Evolutionary conservation across 2,329 filamentous ascomycete species (phyloP).

Genomic region (Dothistroma septosporum): DNA sequence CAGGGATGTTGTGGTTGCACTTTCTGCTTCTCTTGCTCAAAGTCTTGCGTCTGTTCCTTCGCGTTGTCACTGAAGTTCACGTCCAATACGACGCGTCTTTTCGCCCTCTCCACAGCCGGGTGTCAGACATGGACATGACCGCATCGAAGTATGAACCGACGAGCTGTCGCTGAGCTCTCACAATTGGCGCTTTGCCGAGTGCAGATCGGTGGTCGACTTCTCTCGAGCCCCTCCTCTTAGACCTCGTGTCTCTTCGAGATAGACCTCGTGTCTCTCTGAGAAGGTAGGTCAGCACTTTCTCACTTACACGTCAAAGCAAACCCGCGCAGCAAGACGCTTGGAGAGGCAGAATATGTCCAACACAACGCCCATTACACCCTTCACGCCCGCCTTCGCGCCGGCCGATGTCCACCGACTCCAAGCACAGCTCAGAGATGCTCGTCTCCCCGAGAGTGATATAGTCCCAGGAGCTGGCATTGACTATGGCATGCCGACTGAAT

Average conservation of each 20-base stretch:
- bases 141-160: neutral
- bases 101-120: too few species aligned
- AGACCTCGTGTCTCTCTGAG: neutral
- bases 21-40: neutral
- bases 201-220: neutral
- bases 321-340: neutral
- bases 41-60: too few species aligned
- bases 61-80: too few species aligned
- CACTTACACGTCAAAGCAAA: neutral
- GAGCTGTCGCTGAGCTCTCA: neutral
- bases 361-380: conserved; percentile 28
- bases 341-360: neutral
- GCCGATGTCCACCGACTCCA: conserved; percentile 37
- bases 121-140: too few species aligned
- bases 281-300: too few species aligned
- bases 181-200: neutral
- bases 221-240: neutral
- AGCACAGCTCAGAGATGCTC: conserved; percentile 35
- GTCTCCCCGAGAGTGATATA: conserved; percentile 33
- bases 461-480: conserved; percentile 36
- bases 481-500: conserved; percentile 35
- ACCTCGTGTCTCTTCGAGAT: neutral
- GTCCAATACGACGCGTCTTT: too few species aligned
- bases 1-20: neutral
- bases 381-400: conserved; percentile 34